Conservation (phyloP, 2,329 filamentous ascomycete genomes). For the Knoxdaviesia proteae region DNA sequence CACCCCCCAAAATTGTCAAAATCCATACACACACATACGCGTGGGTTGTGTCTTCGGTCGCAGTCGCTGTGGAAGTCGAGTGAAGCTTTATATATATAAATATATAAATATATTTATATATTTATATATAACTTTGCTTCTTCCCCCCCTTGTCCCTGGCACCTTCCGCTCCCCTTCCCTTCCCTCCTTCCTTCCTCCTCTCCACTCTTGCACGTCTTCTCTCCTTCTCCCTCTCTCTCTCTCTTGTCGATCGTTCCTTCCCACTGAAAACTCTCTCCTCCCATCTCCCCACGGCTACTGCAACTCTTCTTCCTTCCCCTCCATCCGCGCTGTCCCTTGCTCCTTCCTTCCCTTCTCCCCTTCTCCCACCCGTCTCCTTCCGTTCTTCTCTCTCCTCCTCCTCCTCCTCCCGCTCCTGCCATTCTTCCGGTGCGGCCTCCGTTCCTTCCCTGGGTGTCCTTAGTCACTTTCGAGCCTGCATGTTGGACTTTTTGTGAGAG, state of each 20-base stretch:
- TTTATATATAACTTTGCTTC: neutral
- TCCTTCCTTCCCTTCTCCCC: slow-evolving; percentile 1
- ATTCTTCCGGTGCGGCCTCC: slow-evolving; percentile 4
- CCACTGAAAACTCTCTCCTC: no score
- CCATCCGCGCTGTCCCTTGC: slow-evolving; percentile 4
- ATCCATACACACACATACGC: no score
- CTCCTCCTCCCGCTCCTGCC: neutral
- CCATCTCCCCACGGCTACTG: no score
- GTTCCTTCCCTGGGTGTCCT: slow-evolving; percentile 1
- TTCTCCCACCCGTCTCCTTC: slow-evolving; percentile 1
- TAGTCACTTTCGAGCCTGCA: neutral
- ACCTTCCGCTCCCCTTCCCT: neutral
- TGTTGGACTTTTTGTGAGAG: neutral
- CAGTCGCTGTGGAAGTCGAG: no score
- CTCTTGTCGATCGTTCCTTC: no score
- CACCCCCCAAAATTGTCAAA: no score
- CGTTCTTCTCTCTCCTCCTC: slow-evolving; percentile 3
- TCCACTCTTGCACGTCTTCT: neutral
- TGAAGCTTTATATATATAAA: no score
- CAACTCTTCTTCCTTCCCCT: neutral
- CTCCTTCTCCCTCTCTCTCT: no score
- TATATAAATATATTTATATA: no score
- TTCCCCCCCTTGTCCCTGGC: neutral
- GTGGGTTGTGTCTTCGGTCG: no score
- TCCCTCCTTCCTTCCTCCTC: slow-evolving; percentile 2